Evolutionary conservation across 225 moss, liverwort and hornwort species (phyloP).

Genomic region (Marchantia polymorpha): DNA sequence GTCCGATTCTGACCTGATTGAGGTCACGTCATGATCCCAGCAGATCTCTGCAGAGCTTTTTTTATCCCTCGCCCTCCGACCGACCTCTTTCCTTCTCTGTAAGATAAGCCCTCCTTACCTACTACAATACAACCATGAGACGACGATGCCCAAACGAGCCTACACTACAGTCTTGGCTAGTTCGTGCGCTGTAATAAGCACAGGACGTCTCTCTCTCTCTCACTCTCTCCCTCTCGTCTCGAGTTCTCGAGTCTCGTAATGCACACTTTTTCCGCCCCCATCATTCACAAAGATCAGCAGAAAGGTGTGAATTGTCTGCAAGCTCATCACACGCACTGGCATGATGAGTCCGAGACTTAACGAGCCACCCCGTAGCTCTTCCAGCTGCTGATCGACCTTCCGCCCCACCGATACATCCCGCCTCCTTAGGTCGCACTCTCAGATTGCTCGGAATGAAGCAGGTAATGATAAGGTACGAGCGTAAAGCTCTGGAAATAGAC

Average conservation of each 20-base stretch:
- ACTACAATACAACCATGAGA: not conserved
- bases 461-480: not conserved
- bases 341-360: not conserved
- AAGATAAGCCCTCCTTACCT: not conserved
- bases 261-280: not conserved
- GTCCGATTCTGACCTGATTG: not conserved
- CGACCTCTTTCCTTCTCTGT: not conserved
- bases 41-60: constrained; percentile 1
- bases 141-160: not conserved
- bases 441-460: not conserved
- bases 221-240: too few relatives aligned
- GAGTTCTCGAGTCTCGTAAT: not conserved
- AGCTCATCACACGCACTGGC: not conserved
- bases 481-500: not conserved
- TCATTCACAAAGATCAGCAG: constrained; percentile 7
- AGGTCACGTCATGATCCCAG: not conserved
- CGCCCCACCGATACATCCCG: not conserved
- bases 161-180: not conserved
- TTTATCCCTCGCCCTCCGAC: not conserved
- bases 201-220: not conserved
- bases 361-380: not conserved
- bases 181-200: not conserved
- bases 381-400: not conserved
- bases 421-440: not conserved
- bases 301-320: constrained; percentile 8